Base-by-base conservation (phyloP, 2,329 filamentous ascomycete species). In the Plenodomus lindquistii region DNA sequence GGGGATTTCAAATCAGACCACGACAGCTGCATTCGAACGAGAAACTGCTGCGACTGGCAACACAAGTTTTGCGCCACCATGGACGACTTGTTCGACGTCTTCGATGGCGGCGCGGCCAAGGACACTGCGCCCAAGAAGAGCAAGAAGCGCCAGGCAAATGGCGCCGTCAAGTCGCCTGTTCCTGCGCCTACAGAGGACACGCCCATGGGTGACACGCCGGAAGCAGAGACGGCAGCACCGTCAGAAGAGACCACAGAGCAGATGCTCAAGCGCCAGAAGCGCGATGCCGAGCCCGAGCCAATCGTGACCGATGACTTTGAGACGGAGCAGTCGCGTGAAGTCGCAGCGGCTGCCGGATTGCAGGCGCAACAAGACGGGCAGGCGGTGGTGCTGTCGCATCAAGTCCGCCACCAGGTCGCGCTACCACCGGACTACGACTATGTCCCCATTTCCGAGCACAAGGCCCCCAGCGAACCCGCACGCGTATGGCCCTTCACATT, bases 401-500 rank as follows among this genome's bases (percentile, higher is more conserved):
- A 99, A 77, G 96, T 99, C 63, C 92, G 96, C 74, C 94, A 99
- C 79, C 93, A 99, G 75, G 94, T 97, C 61, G 90, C 94, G 11
- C 80, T 99, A 17, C 94, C 94, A 2, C 92, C 93, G 9, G 90
- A 96, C 70, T 96, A 96, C 77, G 88, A 92, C 71, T 97, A 96
- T 69, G 81, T 96, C 16, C 93, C 93, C n/a, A 89, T 99, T 44
- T 95, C 91, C 18, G 83, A 96, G 74, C 94, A 99, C 79, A 91
- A 91, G 72, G 79, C 91, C n/a, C 91, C 93, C 10, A 88, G 86
- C 48, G 85, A 89, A 55, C 94, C 94, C 1, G 94, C 94, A 17
- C 84, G 89, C 55, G 85, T 80, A 27, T 99, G 88, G 80, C 83
- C 86, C 9, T 99, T 99, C 77, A 89, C 89, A 48, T 85, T 99